Conservation (phyloP, 2,329 filamentous ascomycete species). For the Pleurostoma richardsiae region DNA sequence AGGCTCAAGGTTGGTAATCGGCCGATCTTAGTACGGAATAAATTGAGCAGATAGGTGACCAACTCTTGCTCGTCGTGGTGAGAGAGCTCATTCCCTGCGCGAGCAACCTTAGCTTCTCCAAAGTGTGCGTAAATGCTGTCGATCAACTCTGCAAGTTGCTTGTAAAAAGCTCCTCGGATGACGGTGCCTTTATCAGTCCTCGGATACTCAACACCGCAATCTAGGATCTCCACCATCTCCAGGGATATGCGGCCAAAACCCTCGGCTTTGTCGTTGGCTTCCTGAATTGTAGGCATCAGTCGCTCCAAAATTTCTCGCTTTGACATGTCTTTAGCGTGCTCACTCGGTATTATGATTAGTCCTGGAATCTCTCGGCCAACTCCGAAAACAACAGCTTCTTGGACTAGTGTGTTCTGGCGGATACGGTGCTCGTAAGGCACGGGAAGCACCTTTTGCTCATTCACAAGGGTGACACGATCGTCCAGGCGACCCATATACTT, state of each 20-base stretch:
- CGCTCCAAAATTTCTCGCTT: conserved; percentile 38
- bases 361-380: conserved; percentile 46
- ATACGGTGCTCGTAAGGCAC: conserved; percentile 46
- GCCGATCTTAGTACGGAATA: conserved; percentile 16
- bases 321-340: conserved; percentile 24
- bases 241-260: conserved; percentile 47
- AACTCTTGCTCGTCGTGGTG: background rate
- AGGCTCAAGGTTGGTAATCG: conserved; percentile 1
- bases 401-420: conserved; percentile 43
- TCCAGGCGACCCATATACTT: conserved; percentile 40
- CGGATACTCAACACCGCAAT: conserved; percentile 33
- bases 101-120: conserved; percentile 10
- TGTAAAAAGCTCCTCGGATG: conserved; percentile 46
- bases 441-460: conserved; percentile 43
- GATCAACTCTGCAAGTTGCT: conserved; percentile 40
- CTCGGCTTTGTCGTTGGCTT: conserved; percentile 42
- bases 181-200: conserved; percentile 53
- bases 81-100: background rate
- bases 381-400: conserved; percentile 54
- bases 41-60: conserved; percentile 9
- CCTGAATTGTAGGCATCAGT: conserved; percentile 44
- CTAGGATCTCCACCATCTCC: conserved; percentile 47
- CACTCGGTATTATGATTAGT: conserved; percentile 45
- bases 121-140: conserved; percentile 32
- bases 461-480: conserved; percentile 37